These are phyloP conservation scores for Lepidopterella palustris DNA, from an alignment of 495 filamentous ascomycete species.

Conservation along the genomic window DNA sequence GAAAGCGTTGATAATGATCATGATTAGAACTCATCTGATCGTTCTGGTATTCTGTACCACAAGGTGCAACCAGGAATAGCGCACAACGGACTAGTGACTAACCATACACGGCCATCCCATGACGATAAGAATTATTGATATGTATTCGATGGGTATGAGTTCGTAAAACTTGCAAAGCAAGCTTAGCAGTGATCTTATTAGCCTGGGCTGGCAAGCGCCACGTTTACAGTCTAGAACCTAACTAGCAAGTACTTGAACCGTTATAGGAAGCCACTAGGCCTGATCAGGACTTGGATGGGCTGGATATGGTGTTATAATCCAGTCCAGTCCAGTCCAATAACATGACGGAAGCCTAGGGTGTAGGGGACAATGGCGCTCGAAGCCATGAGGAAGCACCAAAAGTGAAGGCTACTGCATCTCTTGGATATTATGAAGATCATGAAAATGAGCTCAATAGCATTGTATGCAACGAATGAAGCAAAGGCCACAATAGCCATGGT, in stretches of 20 bases:
- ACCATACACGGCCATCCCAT: conserved; percentile 20
- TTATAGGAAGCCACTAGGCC: too few species aligned
- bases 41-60: not conserved
- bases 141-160: conserved; percentile 10
- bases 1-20: conserved; percentile 17
- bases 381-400: conserved; percentile 15
- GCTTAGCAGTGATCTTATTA: too few species aligned
- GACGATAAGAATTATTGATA: conserved; percentile 9
- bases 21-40: conserved; percentile 15
- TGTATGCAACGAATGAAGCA: conserved; percentile 18
- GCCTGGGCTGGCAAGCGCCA: too few species aligned
- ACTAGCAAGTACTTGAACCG: too few species aligned
- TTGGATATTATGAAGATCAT: conserved; percentile 21
- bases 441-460: conserved; percentile 23
- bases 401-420: conserved; percentile 14
- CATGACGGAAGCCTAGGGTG: conserved; percentile 12
- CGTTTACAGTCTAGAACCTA: too few species aligned
- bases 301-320: too few species aligned
- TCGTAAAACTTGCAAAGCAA: not conserved
- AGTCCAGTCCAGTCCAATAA: too few species aligned
- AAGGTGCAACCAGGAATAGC: conserved; percentile 20
- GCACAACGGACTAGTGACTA: conserved; percentile 15
- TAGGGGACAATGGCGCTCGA: conserved; percentile 17
- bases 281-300: too few species aligned
- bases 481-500: conserved; percentile 14